Base-by-base conservation (phyloP, 2,329 filamentous ascomycete species). In the Phaeoacremonium minimum region DNA sequence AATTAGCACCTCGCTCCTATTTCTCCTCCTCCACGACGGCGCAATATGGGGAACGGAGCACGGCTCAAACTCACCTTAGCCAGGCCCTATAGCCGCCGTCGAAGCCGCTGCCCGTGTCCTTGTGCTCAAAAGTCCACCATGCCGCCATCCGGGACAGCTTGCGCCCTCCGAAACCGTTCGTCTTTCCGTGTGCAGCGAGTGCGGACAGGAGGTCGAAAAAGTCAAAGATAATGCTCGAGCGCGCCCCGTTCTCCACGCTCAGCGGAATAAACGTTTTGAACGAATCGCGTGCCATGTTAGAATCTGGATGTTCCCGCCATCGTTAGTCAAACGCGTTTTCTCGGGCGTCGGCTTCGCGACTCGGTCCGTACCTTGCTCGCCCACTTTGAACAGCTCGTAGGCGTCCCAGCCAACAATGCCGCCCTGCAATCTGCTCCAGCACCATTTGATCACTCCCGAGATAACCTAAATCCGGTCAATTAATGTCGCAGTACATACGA, bases 121-220 rank as follows among this genome's bases (percentile, higher is more conserved):
- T 77, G 48, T 94, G 87, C 53, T 96, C 91, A 57, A 98, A 98
- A 1, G 91, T 89, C 93, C 93, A 98, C 93, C 93, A 98, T 31
- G 90, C 89, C 28, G 91, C 93, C 75, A 95, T 87, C 47, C 93
- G 80, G 8, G 93, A 97, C 37, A 98, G 75, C 60, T 97, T 97
- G 46, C 90, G 81, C 17, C 93, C 93, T 42, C 89, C 87, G 45
- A 98, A 78, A 30, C 93, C 93, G 58, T 98, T 98, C 37, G 72
- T 80, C 66, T 97, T 97, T 48, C 87, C 87, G 53, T 96, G 87
- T 12, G 93, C 93, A 20, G 93, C 90, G 49, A 96, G 80, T 7
- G 91, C 88, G 4, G 91, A 82, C 30, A 98, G 67, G 1, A 98
- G 78, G 51, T 97, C 91, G 63, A 97, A 98, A 63, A 95, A 97